Base-by-base conservation (phyloP, 1,139 yeast species). In the Hansenula lynferdii region DNA sequence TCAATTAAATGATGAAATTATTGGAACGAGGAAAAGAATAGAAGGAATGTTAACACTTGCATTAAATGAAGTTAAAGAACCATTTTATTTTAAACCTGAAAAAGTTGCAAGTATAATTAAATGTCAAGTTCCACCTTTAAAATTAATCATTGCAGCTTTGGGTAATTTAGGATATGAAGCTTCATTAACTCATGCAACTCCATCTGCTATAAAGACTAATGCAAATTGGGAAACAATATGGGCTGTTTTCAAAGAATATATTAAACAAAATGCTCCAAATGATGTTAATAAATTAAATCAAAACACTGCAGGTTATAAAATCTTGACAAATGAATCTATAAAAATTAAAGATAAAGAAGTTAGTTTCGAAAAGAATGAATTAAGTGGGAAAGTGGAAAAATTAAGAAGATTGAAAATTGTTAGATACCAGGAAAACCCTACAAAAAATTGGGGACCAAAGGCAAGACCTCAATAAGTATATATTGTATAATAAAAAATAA, bases 381-480 rank as follows among this genome's bases (percentile, higher is more conserved):
- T 74, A 31, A 73, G 82, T 50, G 70, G 66, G 26, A 70, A 67
- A 43, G 61, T 84, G 38, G 78, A 78, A 47, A 68, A 64, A 41
- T 67, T 86, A 42, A 72, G 96, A 50, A 81, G 77, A 48, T 69
- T 86, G 44, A 87, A 87, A 62, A 76, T 90, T 58, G 87, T 87
- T 15, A 72, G 96, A 50, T 90, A 73, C 61, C 98, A 89, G 60
- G 89, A 82, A 55, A 90, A 90, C 57, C 98, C 98, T 11, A 75
- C 86, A 2, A 86, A 84, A 60, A 82, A 85, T 58, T 92, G 98
- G 98, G 98, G 98, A 0, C 98, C 97, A 28, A 86, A 85, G 64
- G 78, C 95, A 5, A 77, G 81, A 53, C 92, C 92, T 19, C 58
- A 54, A 40, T 54, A 33, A 24, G 31, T 3, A 19, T 28, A 17